Evolutionary conservation across 192 early-diverging fungal genomes (phyloP).

Genomic region (Coemansia javaensis): DNA sequence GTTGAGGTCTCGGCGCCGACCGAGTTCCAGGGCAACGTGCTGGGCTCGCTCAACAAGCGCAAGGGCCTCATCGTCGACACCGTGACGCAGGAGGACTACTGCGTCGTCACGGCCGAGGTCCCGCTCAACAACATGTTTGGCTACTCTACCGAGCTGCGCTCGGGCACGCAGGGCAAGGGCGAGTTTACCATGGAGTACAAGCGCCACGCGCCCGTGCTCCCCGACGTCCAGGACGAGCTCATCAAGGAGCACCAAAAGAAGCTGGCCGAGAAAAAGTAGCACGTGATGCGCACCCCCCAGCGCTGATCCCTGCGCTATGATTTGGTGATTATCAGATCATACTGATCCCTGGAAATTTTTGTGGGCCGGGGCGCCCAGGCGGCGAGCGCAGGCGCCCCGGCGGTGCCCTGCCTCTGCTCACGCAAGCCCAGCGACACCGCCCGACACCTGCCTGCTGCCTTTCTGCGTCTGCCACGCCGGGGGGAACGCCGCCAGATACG

Average conservation of each 20-base stretch:
- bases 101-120: constrained; percentile 79
- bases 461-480: no score
- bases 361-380: neutral
- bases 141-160: constrained; percentile 91
- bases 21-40: constrained; percentile 90
- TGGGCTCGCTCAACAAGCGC: constrained; percentile 93
- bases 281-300: no score
- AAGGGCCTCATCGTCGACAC: constrained; percentile 93
- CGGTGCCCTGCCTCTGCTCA: neutral
- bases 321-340: no score
- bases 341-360: constrained; percentile 13
- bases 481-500: no score
- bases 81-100: constrained; percentile 89
- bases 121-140: constrained; percentile 99
- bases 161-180: constrained; percentile 91
- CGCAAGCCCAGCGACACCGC: neutral
- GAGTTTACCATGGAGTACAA: constrained; percentile 99
- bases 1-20: constrained; percentile 83
- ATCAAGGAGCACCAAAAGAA: constrained; percentile 84
- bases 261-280: constrained; percentile 46
- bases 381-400: neutral
- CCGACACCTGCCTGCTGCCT: constrained; percentile 1
- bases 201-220: constrained; percentile 70
- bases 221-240: constrained; percentile 79
- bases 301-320: no score